Conservation (phyloP, 805 yeast genomes). For the Kodamaea restingae region DNA sequence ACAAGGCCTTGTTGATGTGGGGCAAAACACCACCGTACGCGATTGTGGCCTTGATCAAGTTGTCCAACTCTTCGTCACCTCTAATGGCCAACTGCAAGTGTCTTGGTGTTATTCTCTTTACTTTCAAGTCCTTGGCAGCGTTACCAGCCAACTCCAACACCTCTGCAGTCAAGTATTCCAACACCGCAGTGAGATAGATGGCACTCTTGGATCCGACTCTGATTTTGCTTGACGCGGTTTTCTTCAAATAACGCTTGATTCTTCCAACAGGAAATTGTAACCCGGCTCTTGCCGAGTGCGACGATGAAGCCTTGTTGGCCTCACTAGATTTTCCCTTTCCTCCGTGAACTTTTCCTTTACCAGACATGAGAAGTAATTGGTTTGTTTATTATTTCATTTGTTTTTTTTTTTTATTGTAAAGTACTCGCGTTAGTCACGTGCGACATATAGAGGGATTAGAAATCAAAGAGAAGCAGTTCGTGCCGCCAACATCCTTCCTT, state of each 20-base stretch:
- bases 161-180: conserved; percentile 30
- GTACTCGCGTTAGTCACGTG: conserved; percentile 8
- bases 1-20: conserved; percentile 31
- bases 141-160: conserved; percentile 32
- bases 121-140: conserved; percentile 32
- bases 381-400: conserved; percentile 6
- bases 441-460: neutral
- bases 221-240: conserved; percentile 76
- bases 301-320: conserved; percentile 65
- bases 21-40: conserved; percentile 35
- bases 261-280: conserved; percentile 98
- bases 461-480: no score
- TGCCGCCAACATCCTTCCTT: no score
- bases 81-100: conserved; percentile 31
- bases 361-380: conserved; percentile 53
- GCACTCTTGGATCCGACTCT: conserved; percentile 88
- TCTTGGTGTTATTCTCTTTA: conserved; percentile 31
- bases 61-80: conserved; percentile 31
- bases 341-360: conserved; percentile 86
- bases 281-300: conserved; percentile 94
- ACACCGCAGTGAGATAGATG: conserved; percentile 37
- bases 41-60: conserved; percentile 31
- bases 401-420: conserved; percentile 4
- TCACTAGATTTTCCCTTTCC: conserved; percentile 92
- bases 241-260: conserved; percentile 93